A percentile compares a stretch with the other conserved stretches of the same genome.
Evolutionary conservation across 257 asterid species (phyloP).

Genomic region (Cinchona pubescens): DNA sequence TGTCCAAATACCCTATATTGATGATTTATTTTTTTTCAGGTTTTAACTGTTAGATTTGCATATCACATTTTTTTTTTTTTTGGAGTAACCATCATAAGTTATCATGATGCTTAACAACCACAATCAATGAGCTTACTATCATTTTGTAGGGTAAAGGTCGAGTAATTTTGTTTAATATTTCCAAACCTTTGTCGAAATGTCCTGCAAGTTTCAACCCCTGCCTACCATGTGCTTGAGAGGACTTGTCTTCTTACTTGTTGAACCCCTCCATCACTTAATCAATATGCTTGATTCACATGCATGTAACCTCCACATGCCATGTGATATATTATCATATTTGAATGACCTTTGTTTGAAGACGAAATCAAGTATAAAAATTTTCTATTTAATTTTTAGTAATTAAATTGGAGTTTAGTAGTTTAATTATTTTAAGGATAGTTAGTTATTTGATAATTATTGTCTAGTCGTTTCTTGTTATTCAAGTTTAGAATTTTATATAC

Average conservation of each 20-base stretch:
- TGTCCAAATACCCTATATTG: not conserved
- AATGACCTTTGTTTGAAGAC: not conserved
- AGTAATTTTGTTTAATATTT: no score
- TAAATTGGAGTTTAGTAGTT: no score
- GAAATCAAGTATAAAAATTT: no score
- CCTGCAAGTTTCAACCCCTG: conserved; percentile 13
- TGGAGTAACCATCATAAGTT: conserved; percentile 13
- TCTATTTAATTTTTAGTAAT: no score
- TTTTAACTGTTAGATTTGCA: not conserved
- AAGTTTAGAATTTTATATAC: no score
- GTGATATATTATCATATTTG: conserved; percentile 3
- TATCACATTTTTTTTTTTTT: not conserved
- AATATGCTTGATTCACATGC: not conserved
- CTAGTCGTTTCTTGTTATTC: no score
- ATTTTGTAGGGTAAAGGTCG: conserved; percentile 8
- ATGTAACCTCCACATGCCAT: conserved; percentile 8
- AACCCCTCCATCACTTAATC: not conserved
- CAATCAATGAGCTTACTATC: conserved; percentile 9
- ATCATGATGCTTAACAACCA: conserved; percentile 13
- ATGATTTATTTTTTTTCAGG: not conserved
- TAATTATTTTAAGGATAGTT: no score
- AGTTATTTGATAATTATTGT: no score
- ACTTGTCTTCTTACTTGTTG: not conserved
- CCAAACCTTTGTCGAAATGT: conserved; percentile 5
- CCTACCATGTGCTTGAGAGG: conserved; percentile 17